Base-by-base conservation (phyloP, 176 grass and related monocot species). In the Avena insularis region DNA sequence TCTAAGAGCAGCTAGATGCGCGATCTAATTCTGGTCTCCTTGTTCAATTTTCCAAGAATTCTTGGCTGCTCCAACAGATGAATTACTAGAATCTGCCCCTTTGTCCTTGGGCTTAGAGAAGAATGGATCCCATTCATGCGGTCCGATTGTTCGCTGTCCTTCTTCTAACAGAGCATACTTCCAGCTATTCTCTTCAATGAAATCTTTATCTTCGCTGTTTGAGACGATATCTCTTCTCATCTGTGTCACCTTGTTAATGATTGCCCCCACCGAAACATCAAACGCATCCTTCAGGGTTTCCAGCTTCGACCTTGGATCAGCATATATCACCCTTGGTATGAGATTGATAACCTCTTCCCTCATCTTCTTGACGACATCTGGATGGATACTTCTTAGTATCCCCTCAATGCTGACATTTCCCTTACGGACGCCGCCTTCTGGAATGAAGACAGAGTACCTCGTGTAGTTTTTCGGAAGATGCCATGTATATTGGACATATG, bases 391-490 rank as follows among this genome's bases (percentile, higher is more conserved):
- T 68, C 85, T 93, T 19, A 99, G 78, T 68, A 77, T 94, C 49
- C 87, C 89, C 80, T 99, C 97, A 63, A 99, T 89, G 83, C 85
- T 94, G 70, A 75, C 67, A 86, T 93, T 96, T 83, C 88, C 76
- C 15, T 76, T 81, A 20, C 89, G 82, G 21, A 99, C 21, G 17
- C 81, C 91, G 65, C 94, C 64, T 89, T 99, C 97, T 1, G 94
- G 97, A 31, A 99, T 96, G 81, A 99, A 99, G 33, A 99, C 92
- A 3, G 97, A 99, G 72, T 99, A 99, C 10, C 79, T 88, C 8
- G 97, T 92, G 58, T 94, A 99, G 75, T 99, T 99, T 88, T 91
- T 94, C 3, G 94, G 97, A 62, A 99, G 91, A 84, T 99, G 97
- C 97, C 97, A 96, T 54, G 89, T 96, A 85, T 99, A 96, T 25